Evolutionary conservation across 1,284 basidiomycete genomes (phyloP), one percentile per base, ranked within the genome.

Genomic region (Sphaerobolus stellatus): DNA sequence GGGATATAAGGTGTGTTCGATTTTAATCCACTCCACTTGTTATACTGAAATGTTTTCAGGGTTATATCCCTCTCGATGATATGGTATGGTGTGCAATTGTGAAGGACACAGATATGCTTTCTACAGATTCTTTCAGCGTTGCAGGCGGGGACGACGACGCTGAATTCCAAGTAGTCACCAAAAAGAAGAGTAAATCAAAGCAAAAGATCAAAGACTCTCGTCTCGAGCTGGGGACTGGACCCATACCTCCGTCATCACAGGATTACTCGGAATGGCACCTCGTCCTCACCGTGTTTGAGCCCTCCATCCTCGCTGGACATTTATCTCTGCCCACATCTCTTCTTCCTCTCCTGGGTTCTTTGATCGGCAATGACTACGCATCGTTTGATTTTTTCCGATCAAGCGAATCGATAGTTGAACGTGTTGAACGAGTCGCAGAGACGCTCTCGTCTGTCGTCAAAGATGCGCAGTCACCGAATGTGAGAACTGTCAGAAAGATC

Each of bases 341-440:
- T 48, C 80, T 96, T 18, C 92, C 94, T 1, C 78, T 96, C 9
- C 75, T 96, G n/a, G 91, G 87, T 9, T 86, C 91, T 2, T 73
- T 96, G 2, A 81, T 92, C 8, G 94, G 94, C 28, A 95, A 94
- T 66, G 94, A 96, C 68, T 92, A 86, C 64, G 79, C 85, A 22
- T 48, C 53, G 11, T 48, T 49, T 31, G 46, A 54, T 20, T 49
- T 54, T 33, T 54, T 54, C 30, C 46, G 53, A n/a, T 49, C 47
- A 4, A 54, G n/a, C 13, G 53, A 44, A 53, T 45, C 36, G 3
- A 20, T 48, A 11, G 31, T 43, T 14, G 47, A 62, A 20, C 56
- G 61, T 14, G 58, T 64, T 25, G 52, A 56, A 34, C 52, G 59
- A 27, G 58, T 60, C 9, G 60, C 61, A 6, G 44, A 55, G 18